Base-by-base conservation (phyloP, 805 yeast genomes). In the Komagataella kurtzmanii region DNA sequence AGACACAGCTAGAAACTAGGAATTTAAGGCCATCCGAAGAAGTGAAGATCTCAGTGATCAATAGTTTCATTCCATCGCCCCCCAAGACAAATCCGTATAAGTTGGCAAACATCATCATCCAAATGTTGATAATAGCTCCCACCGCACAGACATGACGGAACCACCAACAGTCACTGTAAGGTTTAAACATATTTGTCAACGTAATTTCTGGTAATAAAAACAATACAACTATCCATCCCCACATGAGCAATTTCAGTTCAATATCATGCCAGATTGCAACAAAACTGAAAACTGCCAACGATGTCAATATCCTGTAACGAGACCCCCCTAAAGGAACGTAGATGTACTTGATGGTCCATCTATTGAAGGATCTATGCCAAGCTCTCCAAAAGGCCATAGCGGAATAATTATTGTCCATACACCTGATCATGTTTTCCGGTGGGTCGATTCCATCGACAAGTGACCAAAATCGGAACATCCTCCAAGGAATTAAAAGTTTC, bases 251-350 rank as follows among this genome's bases (percentile, higher is more conserved):
- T 55, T 81, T 82, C 60, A 93, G 74, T 66, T 93, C 90, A 57
- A 93, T 90, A 62, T 93, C 99, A 68, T 93, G 99, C 99, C 99
- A 93, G 30, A 93, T 71, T 2, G 99, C 98, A 19, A 93, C 99
- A 67, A 93, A 93, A 14, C 95, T 80, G 63, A 93, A 93, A 14
- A 91, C 97, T 8, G 90, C 78, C 43, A 91, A 68, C 8, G 90
- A 81, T 55, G 91, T 89, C 49, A 85, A 58, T 7, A 91, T 67
- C 56, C 97, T 74, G 58, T 81, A 77, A 7, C 67, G 70, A 0
- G 85, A 74, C 0, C 97, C 97, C 8, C 98, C 98, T 54, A 93
- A 68, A 2, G 99, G 99, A 19, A 93, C 75, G 59, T 93, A 93
- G 45, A 93, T 77, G 65, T 93, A 93, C 55, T 96, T 75, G 23